Evolutionary conservation across 768 basidiomycete genomes (phyloP), one percentile per base, ranked within the genome.

Genomic region (Hortiboletus campestris): DNA sequence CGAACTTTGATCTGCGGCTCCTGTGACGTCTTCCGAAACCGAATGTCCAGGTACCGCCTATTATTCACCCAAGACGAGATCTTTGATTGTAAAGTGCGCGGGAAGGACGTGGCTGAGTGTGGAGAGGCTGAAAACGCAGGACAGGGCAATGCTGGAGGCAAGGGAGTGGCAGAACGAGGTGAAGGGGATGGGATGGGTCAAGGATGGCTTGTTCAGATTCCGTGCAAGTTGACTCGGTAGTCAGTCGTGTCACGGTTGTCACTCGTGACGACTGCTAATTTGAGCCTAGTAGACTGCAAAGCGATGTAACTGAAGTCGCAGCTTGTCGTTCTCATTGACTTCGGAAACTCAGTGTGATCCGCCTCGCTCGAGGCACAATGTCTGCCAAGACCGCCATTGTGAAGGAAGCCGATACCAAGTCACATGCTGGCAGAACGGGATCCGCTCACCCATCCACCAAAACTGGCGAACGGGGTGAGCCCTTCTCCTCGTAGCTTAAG

Each of bases 91-190:
- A 14, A 78, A 78, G 9, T 89, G 88, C 63, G 80, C 81, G 1
- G 70, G 71, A 17, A 74, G 75, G 29, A 78, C 82, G 1, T 73
- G 82, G 46, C 63, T 92, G 17, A 72, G 74, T 46, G 82, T 91
- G 2, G 72, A 73, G 2, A 71, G 72, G 57, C 72, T 94, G 17
- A 84, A 88, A 63, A 82, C 84, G 56, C 84, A 86, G 59, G 82
- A 83, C 51, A 80, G 80, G 59, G 71, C 76, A 25, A 67, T 80
- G 61, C 58, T 90, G 56, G 65, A 64, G 14, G 85, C 84, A 3
- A 79, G 74, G 56, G 85, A 86, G 48, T 94, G 89, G 85, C 92
- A 89, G 89, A 91, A 89, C 66, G 91, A 91, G 2, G 72, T 84
- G 13, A 70, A 66, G 22, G 66, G 74, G 11, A 52, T 70, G 47